A percentile compares a stretch with the other conserved stretches of the same genome.
Evolutionary conservation across 1,139 yeast species (phyloP).

Genomic region (Yamadazyma siamensis): DNA sequence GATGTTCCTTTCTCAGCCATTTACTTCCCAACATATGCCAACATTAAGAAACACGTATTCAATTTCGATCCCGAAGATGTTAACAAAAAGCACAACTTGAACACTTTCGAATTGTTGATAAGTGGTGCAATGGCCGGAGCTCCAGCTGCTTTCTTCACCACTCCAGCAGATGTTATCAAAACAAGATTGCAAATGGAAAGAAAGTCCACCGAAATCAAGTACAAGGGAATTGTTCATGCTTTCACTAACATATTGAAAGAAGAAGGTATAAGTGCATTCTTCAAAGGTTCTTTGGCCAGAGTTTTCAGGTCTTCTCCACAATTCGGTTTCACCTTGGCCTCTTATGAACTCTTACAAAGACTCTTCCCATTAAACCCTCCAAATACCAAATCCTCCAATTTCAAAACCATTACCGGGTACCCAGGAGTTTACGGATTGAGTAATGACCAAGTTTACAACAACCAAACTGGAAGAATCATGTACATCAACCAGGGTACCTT

Average conservation of each 20-base stretch:
- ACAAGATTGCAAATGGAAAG: slow-evolving; percentile 90
- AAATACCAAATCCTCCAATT: slow-evolving; percentile 42
- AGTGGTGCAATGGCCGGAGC: slow-evolving; percentile 97
- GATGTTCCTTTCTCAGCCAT: slow-evolving; percentile 97
- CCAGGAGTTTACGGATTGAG: slow-evolving; percentile 48
- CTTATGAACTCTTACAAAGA: slow-evolving; percentile 76
- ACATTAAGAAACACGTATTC: slow-evolving; percentile 77
- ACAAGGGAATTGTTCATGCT: slow-evolving; percentile 76
- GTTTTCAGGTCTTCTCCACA: slow-evolving; percentile 95
- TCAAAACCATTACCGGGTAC: slow-evolving; percentile 44
- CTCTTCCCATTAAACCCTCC: slow-evolving; percentile 48
- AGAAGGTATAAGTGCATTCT: slow-evolving; percentile 77
- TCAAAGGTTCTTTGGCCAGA: slow-evolving; percentile 96
- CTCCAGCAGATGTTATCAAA: slow-evolving; percentile 95
- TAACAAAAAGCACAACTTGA: slow-evolving; percentile 48
- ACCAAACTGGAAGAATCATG: slow-evolving; percentile 37
- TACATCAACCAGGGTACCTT: slow-evolving; percentile 35
- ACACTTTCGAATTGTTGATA: slow-evolving; percentile 76
- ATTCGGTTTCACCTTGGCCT: slow-evolving; percentile 95
- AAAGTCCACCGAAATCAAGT: slow-evolving; percentile 71
- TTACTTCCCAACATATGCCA: slow-evolving; percentile 96
- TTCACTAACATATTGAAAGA: slow-evolving; percentile 69
- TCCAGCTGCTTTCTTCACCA: slow-evolving; percentile 94
- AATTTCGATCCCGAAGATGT: slow-evolving; percentile 72
- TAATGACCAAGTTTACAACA: slow-evolving; percentile 45